Conservation (phyloP, 768 basidiomycete genomes). For the Phlebiopsis gigantea region DNA sequence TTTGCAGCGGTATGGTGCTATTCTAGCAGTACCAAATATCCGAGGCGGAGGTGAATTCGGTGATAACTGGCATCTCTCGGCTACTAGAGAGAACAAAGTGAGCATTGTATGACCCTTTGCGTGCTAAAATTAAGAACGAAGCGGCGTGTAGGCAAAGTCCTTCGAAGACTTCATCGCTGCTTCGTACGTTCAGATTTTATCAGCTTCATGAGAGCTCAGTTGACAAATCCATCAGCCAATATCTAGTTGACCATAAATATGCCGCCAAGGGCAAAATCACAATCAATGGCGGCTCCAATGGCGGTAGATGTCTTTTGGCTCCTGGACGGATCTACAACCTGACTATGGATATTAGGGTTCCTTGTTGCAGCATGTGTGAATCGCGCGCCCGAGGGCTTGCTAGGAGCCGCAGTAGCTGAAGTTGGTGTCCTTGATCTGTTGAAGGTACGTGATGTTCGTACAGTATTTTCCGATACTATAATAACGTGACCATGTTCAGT, state of each 20-base stretch:
- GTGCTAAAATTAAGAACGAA: too few relatives aligned
- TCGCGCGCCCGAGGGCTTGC: constrained; percentile 67
- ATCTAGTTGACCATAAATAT: constrained; percentile 67
- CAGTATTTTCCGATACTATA: too few relatives aligned
- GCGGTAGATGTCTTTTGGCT: constrained; percentile 44
- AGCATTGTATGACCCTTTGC: constrained; percentile 6
- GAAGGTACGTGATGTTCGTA: constrained; percentile 41
- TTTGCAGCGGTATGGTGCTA: constrained; percentile 61
- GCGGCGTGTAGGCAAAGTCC: constrained; percentile 49
- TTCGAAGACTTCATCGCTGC: constrained; percentile 84
- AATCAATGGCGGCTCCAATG: constrained; percentile 79
- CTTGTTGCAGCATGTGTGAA: constrained; percentile 84
- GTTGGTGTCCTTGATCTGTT: constrained; percentile 80
- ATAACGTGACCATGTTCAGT: too few relatives aligned
- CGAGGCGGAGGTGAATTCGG: constrained; percentile 72
- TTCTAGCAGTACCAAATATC: constrained; percentile 50
- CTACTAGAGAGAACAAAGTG: constrained; percentile 67
- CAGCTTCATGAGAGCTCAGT: not conserved
- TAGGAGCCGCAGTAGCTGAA: constrained; percentile 77
- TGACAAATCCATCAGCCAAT: constrained; percentile 39
- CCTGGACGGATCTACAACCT: too few relatives aligned
- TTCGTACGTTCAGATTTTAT: constrained; percentile 42
- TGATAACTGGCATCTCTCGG: constrained; percentile 78
- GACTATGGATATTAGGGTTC: too few relatives aligned
- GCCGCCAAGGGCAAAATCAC: constrained; percentile 65